A percentile compares a stretch with the other conserved stretches of the same genome.
phyloP scores from a whole-genome alignment of 345 rosid genomes.

The Eucalyptus globulus region DNA sequence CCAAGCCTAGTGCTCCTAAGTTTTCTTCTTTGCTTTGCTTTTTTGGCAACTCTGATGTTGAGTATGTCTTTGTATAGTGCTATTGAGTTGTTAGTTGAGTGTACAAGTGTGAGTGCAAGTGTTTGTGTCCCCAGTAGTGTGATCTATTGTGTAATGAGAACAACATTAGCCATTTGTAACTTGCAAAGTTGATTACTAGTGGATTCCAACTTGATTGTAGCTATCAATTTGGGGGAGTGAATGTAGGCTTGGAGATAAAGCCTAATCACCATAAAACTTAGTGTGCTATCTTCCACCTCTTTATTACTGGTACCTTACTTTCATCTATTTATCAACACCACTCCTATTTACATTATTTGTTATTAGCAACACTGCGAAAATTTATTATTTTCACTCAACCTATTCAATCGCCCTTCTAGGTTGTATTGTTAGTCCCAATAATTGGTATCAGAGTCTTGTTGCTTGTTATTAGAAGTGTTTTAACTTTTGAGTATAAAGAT shows the following conservation, averaged over 20 bases:
- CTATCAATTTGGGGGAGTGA: background rate
- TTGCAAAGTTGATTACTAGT: background rate
- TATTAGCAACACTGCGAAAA: background rate
- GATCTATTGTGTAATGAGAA: background rate
- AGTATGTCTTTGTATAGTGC: background rate
- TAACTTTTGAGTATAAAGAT: no score
- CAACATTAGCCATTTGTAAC: background rate
- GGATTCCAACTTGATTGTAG: background rate
- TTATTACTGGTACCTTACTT: background rate
- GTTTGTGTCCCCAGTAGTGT: background rate
- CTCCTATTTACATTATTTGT: accelerated
- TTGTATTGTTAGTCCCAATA: no score
- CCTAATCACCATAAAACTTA: background rate
- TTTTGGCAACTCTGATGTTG: background rate
- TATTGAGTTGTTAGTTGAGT: background rate
- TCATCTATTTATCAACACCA: background rate
- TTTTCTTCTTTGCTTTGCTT: background rate
- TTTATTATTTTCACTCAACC: no score
- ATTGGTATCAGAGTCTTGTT: no score
- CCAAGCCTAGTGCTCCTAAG: background rate
- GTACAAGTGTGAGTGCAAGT: background rate
- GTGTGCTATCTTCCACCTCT: background rate
- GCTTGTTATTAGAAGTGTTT: no score
- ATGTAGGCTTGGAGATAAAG: background rate
- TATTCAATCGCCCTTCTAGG: no score